Conservation (phyloP, 2,329 filamentous ascomycete species). For the Orbilia blumenaviensis region DNA sequence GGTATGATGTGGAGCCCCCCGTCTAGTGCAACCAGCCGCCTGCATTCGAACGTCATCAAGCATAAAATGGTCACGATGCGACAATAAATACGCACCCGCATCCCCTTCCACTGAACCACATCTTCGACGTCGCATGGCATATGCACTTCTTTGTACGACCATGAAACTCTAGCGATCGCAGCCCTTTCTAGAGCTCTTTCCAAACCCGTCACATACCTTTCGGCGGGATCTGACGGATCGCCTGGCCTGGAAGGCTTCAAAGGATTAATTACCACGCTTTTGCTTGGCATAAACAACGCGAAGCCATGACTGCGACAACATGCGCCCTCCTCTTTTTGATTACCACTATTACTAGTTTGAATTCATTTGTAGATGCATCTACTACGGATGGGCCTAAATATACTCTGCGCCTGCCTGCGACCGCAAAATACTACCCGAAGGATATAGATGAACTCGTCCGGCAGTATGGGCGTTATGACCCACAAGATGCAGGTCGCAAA, state of each 20-base stretch:
- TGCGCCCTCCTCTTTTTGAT: background rate
- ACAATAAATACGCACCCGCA: background rate
- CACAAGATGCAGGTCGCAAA: background rate
- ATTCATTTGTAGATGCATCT: background rate
- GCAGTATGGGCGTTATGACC: constrained; percentile 10
- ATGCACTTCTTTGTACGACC: background rate
- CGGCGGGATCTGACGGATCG: background rate
- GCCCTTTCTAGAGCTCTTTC: background rate
- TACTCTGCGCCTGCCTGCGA: constrained; percentile 34
- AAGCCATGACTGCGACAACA: background rate
- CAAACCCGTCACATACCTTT: background rate
- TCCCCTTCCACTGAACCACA: background rate
- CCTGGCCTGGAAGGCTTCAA: constrained; percentile 1
- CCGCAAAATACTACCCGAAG: constrained; percentile 44
- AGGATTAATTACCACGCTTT: background rate
- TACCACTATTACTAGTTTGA: background rate
- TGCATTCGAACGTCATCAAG: constrained; percentile 43
- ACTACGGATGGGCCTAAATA: constrained; percentile 10
- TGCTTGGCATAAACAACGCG: constrained; percentile 14
- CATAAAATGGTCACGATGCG: constrained; percentile 27
- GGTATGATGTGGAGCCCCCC: constrained; percentile 27
- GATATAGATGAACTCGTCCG: constrained; percentile 40
- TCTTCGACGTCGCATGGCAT: constrained; percentile 10
- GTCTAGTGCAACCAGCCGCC: constrained; percentile 11
- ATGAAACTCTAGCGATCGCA: constrained; percentile 4